Evolutionary conservation across 306 rosid species (phyloP), one percentile per base, ranked within the genome.

Genomic region (Calophaca sinica): DNA sequence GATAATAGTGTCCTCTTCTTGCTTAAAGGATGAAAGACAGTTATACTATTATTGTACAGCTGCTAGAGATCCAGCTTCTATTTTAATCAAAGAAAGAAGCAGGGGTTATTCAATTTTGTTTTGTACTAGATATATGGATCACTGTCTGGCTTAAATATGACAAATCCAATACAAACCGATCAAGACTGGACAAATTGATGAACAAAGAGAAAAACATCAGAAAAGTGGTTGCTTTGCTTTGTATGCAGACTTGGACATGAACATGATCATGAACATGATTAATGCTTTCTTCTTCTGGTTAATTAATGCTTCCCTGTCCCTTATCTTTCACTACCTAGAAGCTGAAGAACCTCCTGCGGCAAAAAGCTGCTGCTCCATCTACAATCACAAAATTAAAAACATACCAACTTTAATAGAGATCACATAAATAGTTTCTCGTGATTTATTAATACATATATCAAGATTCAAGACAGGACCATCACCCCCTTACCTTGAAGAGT

Each of bases 401-500:
- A 6, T 10, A 65, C 29, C 12, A 62, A 15, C 46, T 48, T 72
- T 15, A 35, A 39, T 48, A 7, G 42, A 64, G 26, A 42, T 13
- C 12, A 49, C n/a, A 36, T 29, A 29, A 61, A 46, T 9, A 66
- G 6, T 42, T 73, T 60, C 14, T 36, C 26, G 12, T 15, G 46
- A 20, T 20, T 20, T 20, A 20, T 20, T 20, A 20, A 20, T 20
- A 20, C 26, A 48, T 49, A 11, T 4, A 45, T 54, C 20, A 59
- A 35, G 15, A 32, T 32, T 54, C 20, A 59, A 20, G 26, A n/a
- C 5, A 82, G 35, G 42, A 39, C 10, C 51, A 10, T 62, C 46
- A n/a, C 13, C 32, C 29, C 62, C 66, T 62, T 76, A 85, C 98
- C 97, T 84, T 81, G 62, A 93, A 89, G 70, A 91, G 83, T 74